Conservation (phyloP, 805 yeast species). For the Metschnikowia gelsemii region DNA sequence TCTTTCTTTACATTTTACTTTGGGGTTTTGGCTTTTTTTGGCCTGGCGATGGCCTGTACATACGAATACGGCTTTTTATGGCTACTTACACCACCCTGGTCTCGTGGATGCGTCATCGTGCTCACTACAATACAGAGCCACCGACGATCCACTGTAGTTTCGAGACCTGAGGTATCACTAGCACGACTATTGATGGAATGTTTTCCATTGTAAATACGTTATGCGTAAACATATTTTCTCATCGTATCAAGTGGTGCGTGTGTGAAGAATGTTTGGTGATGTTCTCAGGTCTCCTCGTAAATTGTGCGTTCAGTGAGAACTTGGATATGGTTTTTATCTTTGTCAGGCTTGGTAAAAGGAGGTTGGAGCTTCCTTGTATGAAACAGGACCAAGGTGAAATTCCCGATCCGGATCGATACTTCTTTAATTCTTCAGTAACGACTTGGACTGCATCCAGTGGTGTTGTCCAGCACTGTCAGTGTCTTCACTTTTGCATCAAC, state of each 20-base stretch:
- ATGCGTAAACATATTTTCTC: neutral
- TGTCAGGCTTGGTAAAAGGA: conserved; percentile 8
- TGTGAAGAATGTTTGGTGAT: conserved; percentile 1
- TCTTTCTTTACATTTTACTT: conserved; percentile 18
- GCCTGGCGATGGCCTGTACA: conserved; percentile 8
- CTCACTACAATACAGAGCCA: conserved; percentile 46
- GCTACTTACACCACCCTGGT: conserved; percentile 25
- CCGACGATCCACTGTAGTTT: conserved; percentile 40
- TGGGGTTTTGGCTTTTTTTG: conserved; percentile 10
- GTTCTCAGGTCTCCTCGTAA: conserved; percentile 1
- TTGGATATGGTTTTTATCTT: neutral
- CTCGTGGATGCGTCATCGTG: conserved; percentile 40
- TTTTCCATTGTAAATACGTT: neutral
- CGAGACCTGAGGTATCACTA: conserved; percentile 16
- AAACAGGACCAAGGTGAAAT: neutral
- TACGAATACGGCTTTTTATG: conserved; percentile 25
- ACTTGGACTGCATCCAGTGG: too few species aligned
- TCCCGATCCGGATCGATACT: too few species aligned
- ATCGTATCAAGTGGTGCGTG: conserved; percentile 12
- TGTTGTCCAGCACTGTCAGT: too few species aligned
- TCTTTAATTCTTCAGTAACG: too few species aligned
- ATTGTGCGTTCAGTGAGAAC: neutral
- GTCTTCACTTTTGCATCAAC: too few species aligned
- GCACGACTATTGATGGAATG: neutral
- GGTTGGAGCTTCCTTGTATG: conserved; percentile 10